Base-by-base conservation (phyloP, 345 rosid genomes). In the Populus tremula region DNA sequence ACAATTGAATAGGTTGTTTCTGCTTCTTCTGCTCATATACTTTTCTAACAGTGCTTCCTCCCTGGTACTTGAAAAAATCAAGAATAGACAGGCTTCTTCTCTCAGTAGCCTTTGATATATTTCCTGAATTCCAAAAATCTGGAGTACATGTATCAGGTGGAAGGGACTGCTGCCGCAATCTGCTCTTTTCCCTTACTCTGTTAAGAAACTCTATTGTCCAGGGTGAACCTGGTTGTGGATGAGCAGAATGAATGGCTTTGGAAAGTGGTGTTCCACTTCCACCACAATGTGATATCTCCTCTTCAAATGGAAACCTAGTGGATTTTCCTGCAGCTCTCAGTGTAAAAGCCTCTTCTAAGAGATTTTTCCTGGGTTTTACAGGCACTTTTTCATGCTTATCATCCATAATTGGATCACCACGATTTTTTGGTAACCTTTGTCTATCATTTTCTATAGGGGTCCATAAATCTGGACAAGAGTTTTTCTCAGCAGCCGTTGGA, bases 141-240 rank as follows among this genome's bases (percentile, higher is more conserved):
- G 93, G 82, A 76, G 87, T 64, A 85, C 85, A 71, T 76, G 82
- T 50, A 77, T 83, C 84, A 56, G 79, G 56, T 75, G 92, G 91
- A 87, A 85, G 90, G 74, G 88, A 77, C 78, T 86, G 91, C 84
- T 80, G 91, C 67, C 86, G 88, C 79, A 81, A 78, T 85, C 85
- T 94, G 85, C 92, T 88, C 85, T 89, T 93, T 83, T 94, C 96
- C 80, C 91, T 85, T 71, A 90, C 84, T 86, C 90, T 85, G 79
- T 94, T 96, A 50, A 96, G 91, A 84, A 94, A 94, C 72, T 90
- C 97, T n/a, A 91, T 83, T 3, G 96, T 92, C 98, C 99, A 96
- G 65, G 99, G 97, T 41, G 98, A 94, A 75, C 91, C 86, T 83
- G 85, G 85, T 36, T 80, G 89, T 74, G 84, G 84, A 78, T 68